These are phyloP conservation scores for Amylocystis lapponica DNA, from an alignment of 768 basidiomycete genomes.

Conservation along the genomic window DNA sequence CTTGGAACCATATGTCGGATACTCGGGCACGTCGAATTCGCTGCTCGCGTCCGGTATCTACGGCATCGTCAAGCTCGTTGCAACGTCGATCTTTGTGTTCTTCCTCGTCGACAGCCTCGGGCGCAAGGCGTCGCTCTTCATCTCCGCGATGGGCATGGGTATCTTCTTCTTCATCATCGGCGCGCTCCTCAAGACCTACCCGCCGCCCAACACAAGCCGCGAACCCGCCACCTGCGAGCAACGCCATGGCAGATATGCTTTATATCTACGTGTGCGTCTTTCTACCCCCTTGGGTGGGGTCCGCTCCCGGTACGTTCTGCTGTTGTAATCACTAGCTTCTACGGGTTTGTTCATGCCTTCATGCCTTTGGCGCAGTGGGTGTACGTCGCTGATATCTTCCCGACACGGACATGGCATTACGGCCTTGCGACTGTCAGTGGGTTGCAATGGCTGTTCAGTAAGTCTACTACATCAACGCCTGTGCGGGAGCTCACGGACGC, in stretches of 20 bases:
- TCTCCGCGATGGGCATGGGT: constrained; percentile 77
- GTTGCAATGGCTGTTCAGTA: constrained; percentile 82
- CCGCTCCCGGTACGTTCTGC: constrained; percentile 47
- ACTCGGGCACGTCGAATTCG: constrained; percentile 48
- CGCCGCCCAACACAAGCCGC: constrained; percentile 36
- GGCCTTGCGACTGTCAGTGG: constrained; percentile 71
- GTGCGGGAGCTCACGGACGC: not conserved
- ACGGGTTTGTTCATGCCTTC: too few species aligned
- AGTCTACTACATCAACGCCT: constrained; percentile 17
- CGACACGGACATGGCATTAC: constrained; percentile 76
- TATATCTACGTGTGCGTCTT: constrained; percentile 86
- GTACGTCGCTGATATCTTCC: constrained; percentile 79
- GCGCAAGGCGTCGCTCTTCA: constrained; percentile 63
- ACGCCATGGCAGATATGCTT: constrained; percentile 82
- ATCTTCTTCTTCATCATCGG: constrained; percentile 78
- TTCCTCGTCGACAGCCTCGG: constrained; percentile 64
- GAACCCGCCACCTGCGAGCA: constrained; percentile 41
- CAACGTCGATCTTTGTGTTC: constrained; percentile 61
- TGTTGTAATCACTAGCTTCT: too few species aligned
- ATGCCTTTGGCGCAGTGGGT: constrained; percentile 24
- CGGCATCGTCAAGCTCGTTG: constrained; percentile 59
- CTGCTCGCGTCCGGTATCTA: constrained; percentile 73
- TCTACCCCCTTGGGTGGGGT: constrained; percentile 87
- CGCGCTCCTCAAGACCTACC: constrained; percentile 75
- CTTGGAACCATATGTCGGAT: constrained; percentile 77